These are phyloP conservation scores for Ganoderma resinaceum DNA, from an alignment of 1,284 basidiomycete species.

Conservation along the genomic window DNA sequence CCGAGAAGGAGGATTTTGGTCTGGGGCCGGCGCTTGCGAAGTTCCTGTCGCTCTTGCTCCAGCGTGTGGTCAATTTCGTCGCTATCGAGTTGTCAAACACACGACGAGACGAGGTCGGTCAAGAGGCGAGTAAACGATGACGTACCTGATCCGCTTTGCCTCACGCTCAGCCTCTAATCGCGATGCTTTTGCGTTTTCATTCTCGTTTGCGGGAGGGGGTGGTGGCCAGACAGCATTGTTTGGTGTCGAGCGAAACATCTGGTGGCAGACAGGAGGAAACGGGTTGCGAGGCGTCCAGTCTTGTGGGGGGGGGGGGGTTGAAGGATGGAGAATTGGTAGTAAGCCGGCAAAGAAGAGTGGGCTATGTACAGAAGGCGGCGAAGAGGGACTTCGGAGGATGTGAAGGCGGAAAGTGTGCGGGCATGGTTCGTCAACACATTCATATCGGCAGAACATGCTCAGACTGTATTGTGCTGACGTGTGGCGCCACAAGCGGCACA, in stretches of 20 bases:
- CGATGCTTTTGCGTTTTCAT: constrained; percentile 16
- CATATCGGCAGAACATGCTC: constrained; percentile 2
- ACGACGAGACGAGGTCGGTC: background rate
- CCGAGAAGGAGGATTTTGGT: constrained; percentile 62
- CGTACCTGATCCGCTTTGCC: constrained; percentile 41
- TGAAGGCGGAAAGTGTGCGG: background rate
- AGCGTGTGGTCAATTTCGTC: constrained; percentile 62
- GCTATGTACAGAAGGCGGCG: constrained; percentile 1
- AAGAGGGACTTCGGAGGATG: background rate
- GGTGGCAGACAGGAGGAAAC: background rate
- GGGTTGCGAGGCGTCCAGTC: background rate
- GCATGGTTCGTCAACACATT: background rate
- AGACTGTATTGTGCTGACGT: constrained; percentile 25
- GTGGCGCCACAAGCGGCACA: constrained; percentile 23
- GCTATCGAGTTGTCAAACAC: constrained; percentile 47
- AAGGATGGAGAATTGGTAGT: background rate
- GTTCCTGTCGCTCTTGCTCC: constrained; percentile 49
- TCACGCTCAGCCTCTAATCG: constrained; percentile 53
- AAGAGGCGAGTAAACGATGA: background rate
- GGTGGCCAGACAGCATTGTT: constrained; percentile 26
- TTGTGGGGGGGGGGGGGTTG: background rate
- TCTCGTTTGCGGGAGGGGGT: constrained; percentile 26
- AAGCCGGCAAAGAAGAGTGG: background rate
- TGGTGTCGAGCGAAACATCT: constrained; percentile 4
- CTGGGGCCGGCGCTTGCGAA: constrained; percentile 44